These are phyloP conservation scores for Luffa aegyptiaca DNA, from an alignment of 306 rosid genomes.

Conservation along the genomic window DNA sequence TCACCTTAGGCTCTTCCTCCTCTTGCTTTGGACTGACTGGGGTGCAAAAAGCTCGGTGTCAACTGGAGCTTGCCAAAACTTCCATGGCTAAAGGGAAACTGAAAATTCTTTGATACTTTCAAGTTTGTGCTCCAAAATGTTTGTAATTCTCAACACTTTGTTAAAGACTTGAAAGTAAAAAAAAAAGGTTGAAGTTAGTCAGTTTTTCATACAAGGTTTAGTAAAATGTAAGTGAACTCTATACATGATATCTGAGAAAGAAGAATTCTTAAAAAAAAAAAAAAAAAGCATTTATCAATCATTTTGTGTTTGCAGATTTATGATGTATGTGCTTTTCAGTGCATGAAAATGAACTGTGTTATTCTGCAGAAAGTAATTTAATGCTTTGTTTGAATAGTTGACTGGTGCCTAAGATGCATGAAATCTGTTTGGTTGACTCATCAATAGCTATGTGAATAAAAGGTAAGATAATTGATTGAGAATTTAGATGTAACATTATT, in stretches of 20 bases:
- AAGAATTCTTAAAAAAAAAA: neutral
- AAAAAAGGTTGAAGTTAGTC: neutral
- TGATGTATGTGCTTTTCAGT: neutral
- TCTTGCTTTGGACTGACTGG: slow-evolving; percentile 52
- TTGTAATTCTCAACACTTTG: neutral
- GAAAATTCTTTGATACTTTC: slow-evolving; percentile 46
- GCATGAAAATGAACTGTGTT: neutral
- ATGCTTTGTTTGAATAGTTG: neutral
- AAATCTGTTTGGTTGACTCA: neutral
- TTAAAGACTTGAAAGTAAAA: neutral
- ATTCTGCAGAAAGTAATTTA: too few species aligned
- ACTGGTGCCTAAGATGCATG: neutral
- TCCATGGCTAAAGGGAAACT: slow-evolving; percentile 62
- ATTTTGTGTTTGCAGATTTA: neutral
- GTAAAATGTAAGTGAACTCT: neutral
- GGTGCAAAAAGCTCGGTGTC: slow-evolving; percentile 48
- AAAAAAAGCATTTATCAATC: neutral
- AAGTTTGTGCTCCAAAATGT: neutral
- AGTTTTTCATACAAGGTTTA: neutral
- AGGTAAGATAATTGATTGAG: neutral
- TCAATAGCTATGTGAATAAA: neutral
- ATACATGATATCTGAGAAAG: neutral
- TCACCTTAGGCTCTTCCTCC: slow-evolving; percentile 49
- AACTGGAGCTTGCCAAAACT: slow-evolving; percentile 53
- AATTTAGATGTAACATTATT: neutral